Evolutionary conservation across 1,284 basidiomycete species (phyloP).

Genomic region (Cryptococcus sp.): DNA sequence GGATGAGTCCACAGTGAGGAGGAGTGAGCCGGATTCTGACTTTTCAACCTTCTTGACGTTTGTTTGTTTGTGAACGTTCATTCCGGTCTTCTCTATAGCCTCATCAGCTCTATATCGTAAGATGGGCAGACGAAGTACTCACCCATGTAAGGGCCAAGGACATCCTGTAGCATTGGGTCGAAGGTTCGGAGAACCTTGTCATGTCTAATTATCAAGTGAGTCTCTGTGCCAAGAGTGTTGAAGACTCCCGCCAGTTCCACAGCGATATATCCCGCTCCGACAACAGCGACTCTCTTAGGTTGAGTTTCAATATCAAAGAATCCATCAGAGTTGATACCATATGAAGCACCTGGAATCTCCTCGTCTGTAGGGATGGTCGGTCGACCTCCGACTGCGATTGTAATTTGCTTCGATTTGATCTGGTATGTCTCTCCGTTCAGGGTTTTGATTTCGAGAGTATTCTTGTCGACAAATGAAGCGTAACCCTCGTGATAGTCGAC

Average conservation of each 20-base stretch:
- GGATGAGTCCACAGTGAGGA: slow-evolving; percentile 60
- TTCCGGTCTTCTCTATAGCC: slow-evolving; percentile 67
- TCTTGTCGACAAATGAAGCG: slow-evolving; percentile 65
- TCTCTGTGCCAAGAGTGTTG: slow-evolving; percentile 80
- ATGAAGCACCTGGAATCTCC: slow-evolving; percentile 77
- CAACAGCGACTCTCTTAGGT: slow-evolving; percentile 86
- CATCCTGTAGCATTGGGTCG: slow-evolving; percentile 81
- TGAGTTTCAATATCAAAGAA: slow-evolving; percentile 91
- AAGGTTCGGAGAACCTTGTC: slow-evolving; percentile 89
- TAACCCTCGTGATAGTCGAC: slow-evolving; percentile 84
- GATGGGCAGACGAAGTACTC: slow-evolving; percentile 10
- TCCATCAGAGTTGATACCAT: slow-evolving; percentile 90
- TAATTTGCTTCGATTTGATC: slow-evolving; percentile 68
- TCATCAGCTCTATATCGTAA: not conserved
- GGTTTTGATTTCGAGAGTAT: slow-evolving; percentile 62
- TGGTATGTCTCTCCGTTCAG: slow-evolving; percentile 61
- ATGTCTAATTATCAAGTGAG: slow-evolving; percentile 83
- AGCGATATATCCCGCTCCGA: slow-evolving; percentile 96
- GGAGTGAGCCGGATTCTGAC: slow-evolving; percentile 60
- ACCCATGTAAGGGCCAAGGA: slow-evolving; percentile 85
- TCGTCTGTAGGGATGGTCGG: slow-evolving; percentile 77
- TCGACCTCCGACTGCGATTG: slow-evolving; percentile 79
- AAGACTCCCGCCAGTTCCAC: slow-evolving; percentile 90
- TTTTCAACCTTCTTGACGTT: slow-evolving; percentile 72
- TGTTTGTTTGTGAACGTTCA: slow-evolving; percentile 77